Base-by-base conservation (phyloP, 2,329 filamentous ascomycete genomes). In the Fusarium concolor region DNA sequence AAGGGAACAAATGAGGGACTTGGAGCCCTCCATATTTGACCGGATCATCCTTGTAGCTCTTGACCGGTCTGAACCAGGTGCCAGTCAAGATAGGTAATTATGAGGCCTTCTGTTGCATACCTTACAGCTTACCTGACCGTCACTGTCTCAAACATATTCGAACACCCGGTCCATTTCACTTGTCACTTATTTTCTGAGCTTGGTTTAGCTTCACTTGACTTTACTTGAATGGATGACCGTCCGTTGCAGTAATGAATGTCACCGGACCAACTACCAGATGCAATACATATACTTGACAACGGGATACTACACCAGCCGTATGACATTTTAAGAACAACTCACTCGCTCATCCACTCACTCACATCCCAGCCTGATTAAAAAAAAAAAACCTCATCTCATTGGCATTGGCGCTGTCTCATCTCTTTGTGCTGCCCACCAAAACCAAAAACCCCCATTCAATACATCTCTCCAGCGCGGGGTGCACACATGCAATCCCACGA, bases 401-500 rank as follows among this genome's bases (percentile, higher is more conserved):
- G 56, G 46, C n/a, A 39, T 51, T 20, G 11, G 17, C 15, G 20
- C 31, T 62, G 35, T 47, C 52, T 64, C 39, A 53, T 65, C 14
- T 51, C 41, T 44, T 52, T 42, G 45, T 64, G 11, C 26, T 20
- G 43, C 60, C 24, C 52, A 64, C 52, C 45, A 57, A 18, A 37
- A 26, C 20, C 28, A 41, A 43, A 37, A 29, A 22, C 45, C 33
- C 44, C 46, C 49, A 22, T 47, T 33, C 18, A 22, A 55, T 53
- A 20, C 42, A 46, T 17, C 56, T 42, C 45, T 29, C 38, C 51
- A 57, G 52, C 41, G 43, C 49, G 29, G 38, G 55, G 65, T 65
- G 65, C 49, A 62, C 65, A 62, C 65, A 24, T 31, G 15, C 50
- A 56, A 68, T 68, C 61, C 65, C 65, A 68, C 65, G 61, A 51